A percentile compares a stretch with the other conserved stretches of the same genome.
phyloP scores from a whole-genome alignment of 139 green algal species.

The Zygnema circumcarinatum region DNA sequence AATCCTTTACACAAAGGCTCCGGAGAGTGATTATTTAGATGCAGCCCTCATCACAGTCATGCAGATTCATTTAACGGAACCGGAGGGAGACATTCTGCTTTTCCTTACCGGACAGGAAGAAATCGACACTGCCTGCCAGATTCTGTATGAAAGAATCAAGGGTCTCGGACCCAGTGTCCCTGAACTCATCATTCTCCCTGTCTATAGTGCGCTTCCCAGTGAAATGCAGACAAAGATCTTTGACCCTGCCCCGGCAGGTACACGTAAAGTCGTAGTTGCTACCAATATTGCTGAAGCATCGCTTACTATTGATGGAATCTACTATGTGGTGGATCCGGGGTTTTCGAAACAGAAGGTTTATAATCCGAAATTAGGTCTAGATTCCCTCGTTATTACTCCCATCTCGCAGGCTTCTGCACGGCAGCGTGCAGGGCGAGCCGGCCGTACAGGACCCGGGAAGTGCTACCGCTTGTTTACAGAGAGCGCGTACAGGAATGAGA shows the following conservation, averaged over 20 bases:
- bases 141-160: conserved; percentile 95
- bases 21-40: conserved; percentile 93
- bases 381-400: conserved; percentile 91
- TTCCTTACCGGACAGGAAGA: conserved; percentile 85
- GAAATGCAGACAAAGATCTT: conserved; percentile 97
- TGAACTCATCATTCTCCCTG: conserved; percentile 93
- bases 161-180: conserved; percentile 83
- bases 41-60: conserved; percentile 95
- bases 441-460: conserved; percentile 94
- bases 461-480: conserved; percentile 98
- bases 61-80: conserved; percentile 89
- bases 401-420: conserved; percentile 87
- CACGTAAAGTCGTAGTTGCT: conserved; percentile 92
- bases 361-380: conserved; percentile 90
- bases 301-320: conserved; percentile 98
- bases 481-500: conserved; percentile 77
- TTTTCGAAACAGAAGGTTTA: conserved; percentile 84
- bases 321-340: conserved; percentile 94
- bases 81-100: conserved; percentile 86
- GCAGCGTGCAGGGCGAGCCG: conserved; percentile 91
- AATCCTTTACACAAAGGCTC: conserved; percentile 79
- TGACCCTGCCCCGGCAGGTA: conserved; percentile 86
- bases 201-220: conserved; percentile 84
- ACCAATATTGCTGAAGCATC: conserved; percentile 99
- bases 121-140: conserved; percentile 54